Percentiles rank a stretch among this genome's conserved stretches.
These are phyloP conservation scores for Picea glauca DNA, from an alignment of 75 land plant genomes.

Conservation along the genomic window DNA sequence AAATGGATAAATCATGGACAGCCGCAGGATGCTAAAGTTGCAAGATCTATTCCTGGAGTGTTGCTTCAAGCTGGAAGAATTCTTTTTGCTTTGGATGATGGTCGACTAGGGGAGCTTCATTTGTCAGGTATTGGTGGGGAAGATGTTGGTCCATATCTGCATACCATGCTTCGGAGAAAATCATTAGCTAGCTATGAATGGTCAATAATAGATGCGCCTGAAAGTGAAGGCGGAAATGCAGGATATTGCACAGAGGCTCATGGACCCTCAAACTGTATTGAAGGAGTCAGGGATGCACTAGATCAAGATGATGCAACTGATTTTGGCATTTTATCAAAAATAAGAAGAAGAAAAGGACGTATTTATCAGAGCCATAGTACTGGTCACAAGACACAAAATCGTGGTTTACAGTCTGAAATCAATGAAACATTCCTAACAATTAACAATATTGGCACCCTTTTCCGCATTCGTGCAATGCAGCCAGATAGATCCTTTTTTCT, in stretches of 20 bases:
- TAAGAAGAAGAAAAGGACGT: conserved; percentile 22
- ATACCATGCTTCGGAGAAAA: conserved; percentile 30
- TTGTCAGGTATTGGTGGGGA: conserved; percentile 68
- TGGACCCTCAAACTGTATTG: conserved; percentile 70
- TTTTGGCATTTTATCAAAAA: conserved; percentile 13
- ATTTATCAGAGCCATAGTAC: background rate
- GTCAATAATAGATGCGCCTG: conserved; percentile 76
- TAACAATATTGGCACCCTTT: conserved; percentile 26
- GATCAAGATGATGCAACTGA: conserved; percentile 15
- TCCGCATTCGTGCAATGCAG: conserved; percentile 57
- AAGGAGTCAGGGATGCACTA: conserved; percentile 42
- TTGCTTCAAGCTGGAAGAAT: conserved; percentile 53
- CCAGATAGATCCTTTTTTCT: conserved; percentile 62
- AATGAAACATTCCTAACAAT: conserved; percentile 19
- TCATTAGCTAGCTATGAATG: conserved; percentile 43
- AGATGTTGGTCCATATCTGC: conserved; percentile 32
- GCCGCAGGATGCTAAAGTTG: conserved; percentile 56
- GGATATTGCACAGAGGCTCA: conserved; percentile 69
- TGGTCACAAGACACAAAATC: conserved; percentile 5
- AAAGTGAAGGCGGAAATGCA: conserved; percentile 88
- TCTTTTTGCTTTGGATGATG: conserved; percentile 67
- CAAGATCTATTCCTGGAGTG: conserved; percentile 50
- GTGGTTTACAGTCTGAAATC: background rate
- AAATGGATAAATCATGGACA: conserved; percentile 59
- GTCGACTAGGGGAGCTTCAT: conserved; percentile 75